A percentile compares a stretch with the other conserved stretches of the same genome.
Conservation (phyloP, 768 basidiomycete genomes). For the Trametopsis cervina region DNA sequence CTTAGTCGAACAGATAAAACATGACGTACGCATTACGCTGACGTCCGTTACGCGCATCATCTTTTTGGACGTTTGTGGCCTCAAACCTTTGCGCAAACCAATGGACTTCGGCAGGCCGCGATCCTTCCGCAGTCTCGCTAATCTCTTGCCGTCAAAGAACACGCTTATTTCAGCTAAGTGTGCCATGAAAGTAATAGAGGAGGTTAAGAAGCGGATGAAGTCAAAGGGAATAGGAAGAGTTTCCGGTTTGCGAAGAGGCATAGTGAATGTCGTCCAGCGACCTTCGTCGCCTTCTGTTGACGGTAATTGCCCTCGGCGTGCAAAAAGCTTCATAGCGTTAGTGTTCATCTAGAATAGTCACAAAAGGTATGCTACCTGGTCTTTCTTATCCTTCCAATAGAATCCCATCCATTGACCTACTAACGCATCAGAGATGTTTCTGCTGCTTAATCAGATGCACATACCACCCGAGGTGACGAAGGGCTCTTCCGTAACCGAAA, state of each 20-base stretch:
- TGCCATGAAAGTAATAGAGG: slow-evolving; percentile 90
- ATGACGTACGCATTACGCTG: slow-evolving; percentile 50
- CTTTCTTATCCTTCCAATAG: slow-evolving; percentile 91
- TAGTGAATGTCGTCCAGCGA: slow-evolving; percentile 85
- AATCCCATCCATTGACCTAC: slow-evolving; percentile 89
- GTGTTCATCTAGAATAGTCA: not conserved
- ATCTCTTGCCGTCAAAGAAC: slow-evolving; percentile 72
- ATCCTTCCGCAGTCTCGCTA: slow-evolving; percentile 61
- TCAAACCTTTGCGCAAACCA: slow-evolving; percentile 50
- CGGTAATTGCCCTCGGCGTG: slow-evolving; percentile 66
- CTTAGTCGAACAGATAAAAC: not conserved
- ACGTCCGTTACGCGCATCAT: slow-evolving; percentile 67
- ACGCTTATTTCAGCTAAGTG: slow-evolving; percentile 71
- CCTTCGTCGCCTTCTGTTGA: slow-evolving; percentile 26
- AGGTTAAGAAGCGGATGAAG: slow-evolving; percentile 82
- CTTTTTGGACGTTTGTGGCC: slow-evolving; percentile 43
- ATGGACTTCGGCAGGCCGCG: slow-evolving; percentile 44
- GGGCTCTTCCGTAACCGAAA: slow-evolving; percentile 79
- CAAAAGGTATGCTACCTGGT: slow-evolving; percentile 46
- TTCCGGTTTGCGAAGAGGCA: slow-evolving; percentile 75
- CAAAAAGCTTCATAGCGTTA: slow-evolving; percentile 56
- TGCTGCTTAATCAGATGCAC: slow-evolving; percentile 5
- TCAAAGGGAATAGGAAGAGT: slow-evolving; percentile 82
- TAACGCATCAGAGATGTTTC: slow-evolving; percentile 11
- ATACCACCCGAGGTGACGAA: slow-evolving; percentile 76